Evolutionary conservation across 495 filamentous ascomycete genomes (phyloP), one percentile per base, ranked within the genome.

Genomic region (Halenospora varia): DNA sequence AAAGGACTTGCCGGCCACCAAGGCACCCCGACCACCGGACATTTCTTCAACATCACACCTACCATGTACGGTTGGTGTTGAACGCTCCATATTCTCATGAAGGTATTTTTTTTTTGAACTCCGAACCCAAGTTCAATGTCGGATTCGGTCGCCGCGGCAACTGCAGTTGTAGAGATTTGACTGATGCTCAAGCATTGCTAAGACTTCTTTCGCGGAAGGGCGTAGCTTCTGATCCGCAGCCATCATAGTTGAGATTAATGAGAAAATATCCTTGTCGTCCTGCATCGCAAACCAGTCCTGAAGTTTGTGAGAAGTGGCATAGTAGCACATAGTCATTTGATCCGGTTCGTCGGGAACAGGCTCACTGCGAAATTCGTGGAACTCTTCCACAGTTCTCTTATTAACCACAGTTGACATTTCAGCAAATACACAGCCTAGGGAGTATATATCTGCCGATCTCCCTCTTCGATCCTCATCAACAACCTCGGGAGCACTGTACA

Each of bases 371-470:
- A 56, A 56, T 10, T 56, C 46, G 20, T 49, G 46, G 17, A 56
- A 56, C 2, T 56, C 54, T 22, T 56, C 54, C 10, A 56, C 26
- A 11, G n/a, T 40, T 42, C 23, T 49, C 10, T 57, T 54, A n/a
- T 56, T 44, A 15, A 72, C 61, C 15, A 73, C 59, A 17, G 67
- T 68, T 0, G 56, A 48, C 68, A 76, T 75, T 45, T 77, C 74
- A 6, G 75, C 53, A 49, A 73, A 76, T 11, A 76, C 70, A 46
- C 66, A 66, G n/a, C 75, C 73, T 8, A 77, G 64, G 18, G 68
- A 70, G 69, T 68, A 77, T 13, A 77, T 68, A 50, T 77, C 74
- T 25, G 70, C 64, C 1, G 55, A 42, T 25, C 41, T 42, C 45
- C 70, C 72, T 26, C 71, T 55, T 8, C 42, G 44, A 25, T 57